These are phyloP conservation scores for Fusarium fracticaudum DNA, from an alignment of 2,329 filamentous ascomycete species.

Conservation along the genomic window DNA sequence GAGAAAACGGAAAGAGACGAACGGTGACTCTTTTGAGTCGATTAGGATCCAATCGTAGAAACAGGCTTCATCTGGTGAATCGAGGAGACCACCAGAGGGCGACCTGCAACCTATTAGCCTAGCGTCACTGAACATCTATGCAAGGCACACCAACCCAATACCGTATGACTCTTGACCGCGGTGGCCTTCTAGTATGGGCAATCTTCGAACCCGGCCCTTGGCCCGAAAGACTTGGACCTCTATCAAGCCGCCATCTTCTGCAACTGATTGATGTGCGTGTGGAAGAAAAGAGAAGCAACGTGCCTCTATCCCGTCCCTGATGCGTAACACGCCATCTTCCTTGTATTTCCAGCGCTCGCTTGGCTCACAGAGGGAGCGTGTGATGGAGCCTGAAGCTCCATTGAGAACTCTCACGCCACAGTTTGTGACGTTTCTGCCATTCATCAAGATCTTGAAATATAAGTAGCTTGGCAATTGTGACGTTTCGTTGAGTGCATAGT, in stretches of 20 bases:
- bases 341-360: slow-evolving; percentile 53
- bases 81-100: slow-evolving; percentile 62
- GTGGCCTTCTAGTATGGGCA: slow-evolving; percentile 55
- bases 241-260: slow-evolving; percentile 65
- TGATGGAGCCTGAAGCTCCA: slow-evolving; percentile 52
- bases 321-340: slow-evolving; percentile 47
- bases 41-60: slow-evolving; percentile 64
- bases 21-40: slow-evolving; percentile 63
- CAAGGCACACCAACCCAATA: slow-evolving; percentile 56
- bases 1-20: slow-evolving; percentile 64
- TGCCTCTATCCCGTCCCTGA: slow-evolving; percentile 56
- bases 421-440: slow-evolving; percentile 61
- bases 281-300: slow-evolving; percentile 62
- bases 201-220: slow-evolving; percentile 55
- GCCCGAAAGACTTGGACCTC: slow-evolving; percentile 64
- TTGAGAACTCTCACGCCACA: slow-evolving; percentile 60
- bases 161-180: slow-evolving; percentile 61
- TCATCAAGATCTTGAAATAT: slow-evolving; percentile 66
- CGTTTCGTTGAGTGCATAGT: slow-evolving; percentile 55
- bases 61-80: slow-evolving; percentile 59
- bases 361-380: slow-evolving; percentile 60
- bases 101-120: slow-evolving; percentile 51
- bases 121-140: not conserved
- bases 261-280: slow-evolving; percentile 50
- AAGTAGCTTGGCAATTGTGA: slow-evolving; percentile 52